Evolutionary conservation across 768 basidiomycete species (phyloP).

Genomic region (Cyclocybe cylindracea): DNA sequence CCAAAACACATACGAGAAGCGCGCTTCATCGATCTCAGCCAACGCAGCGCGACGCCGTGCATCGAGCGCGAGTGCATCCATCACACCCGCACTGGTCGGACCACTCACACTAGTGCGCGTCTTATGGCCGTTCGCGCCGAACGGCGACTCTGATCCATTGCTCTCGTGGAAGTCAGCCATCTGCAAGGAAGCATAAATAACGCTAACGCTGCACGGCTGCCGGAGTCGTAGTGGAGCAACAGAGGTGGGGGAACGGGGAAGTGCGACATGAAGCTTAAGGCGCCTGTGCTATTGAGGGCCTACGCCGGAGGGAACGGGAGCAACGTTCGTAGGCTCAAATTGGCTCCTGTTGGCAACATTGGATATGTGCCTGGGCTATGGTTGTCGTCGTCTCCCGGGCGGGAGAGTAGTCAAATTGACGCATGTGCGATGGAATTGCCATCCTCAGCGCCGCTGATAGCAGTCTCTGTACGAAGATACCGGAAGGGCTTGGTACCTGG

Average conservation of each 20-base stretch:
- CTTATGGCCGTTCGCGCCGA: slow-evolving; percentile 39
- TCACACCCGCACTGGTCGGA: slow-evolving; percentile 16
- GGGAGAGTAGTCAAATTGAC: not conserved
- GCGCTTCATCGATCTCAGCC: slow-evolving; percentile 84
- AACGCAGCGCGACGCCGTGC: slow-evolving; percentile 80
- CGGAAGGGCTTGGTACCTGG: no score
- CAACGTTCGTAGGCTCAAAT: no score
- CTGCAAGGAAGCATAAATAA: no score
- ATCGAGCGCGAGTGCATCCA: slow-evolving; percentile 52
- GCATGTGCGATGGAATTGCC: slow-evolving; percentile 12
- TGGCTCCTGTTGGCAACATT: not conserved
- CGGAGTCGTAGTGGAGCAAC: no score
- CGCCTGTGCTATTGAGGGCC: no score
- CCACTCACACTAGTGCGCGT: slow-evolving; percentile 33
- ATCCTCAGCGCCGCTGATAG: not conserved
- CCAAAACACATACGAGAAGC: slow-evolving; percentile 63
- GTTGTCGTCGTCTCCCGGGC: no score
- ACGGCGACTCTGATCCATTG: slow-evolving; percentile 18
- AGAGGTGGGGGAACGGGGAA: no score
- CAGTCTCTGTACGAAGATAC: no score
- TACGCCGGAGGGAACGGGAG: no score
- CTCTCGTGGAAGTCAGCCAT: no score
- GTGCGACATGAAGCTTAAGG: no score
- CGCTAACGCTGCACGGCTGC: no score
- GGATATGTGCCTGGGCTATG: not conserved